Evolutionary conservation across 2,329 filamentous ascomycete species (phyloP), one percentile per base, ranked within the genome.

Genomic region (Microdochium bolleyi): DNA sequence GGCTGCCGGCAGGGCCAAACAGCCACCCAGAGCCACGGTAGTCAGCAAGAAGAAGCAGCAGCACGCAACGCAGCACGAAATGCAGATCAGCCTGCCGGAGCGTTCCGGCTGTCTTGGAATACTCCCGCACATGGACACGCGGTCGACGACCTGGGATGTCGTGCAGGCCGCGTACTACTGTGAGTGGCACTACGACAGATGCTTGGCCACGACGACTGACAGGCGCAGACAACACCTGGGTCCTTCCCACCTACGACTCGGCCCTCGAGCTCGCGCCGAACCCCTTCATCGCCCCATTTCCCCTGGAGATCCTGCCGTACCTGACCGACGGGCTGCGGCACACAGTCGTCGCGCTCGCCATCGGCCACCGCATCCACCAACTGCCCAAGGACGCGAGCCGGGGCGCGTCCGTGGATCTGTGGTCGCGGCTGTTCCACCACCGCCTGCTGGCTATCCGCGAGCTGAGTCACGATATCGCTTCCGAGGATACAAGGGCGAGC

Each of bases 121-220:
- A 30, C 46, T 50, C 16, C 49, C 49, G n/a, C 19, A 46, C 21
- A 55, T 58, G 24, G 54, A 59, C 48, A 54, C 60, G 48, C 55
- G 38, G 13, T 58, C 59, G 7, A 57, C 64, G 24, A 49, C 56
- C 32, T 57, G 56, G 22, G 54, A 54, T 8, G 53, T 61, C 16
- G 50, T 60, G 27, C 56, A 66, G 51, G 64, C 64, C 16, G 56
- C 58, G 24, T 59, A 65, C 54, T 64, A 64, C 55, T 69, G 65
- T 56, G 62, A 62, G 65, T 64, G n/a, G n/a, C n/a, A n/a, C n/a
- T n/a, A n/a, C n/a, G n/a, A n/a, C n/a, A n/a, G 49, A 34, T 44
- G 30, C 30, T 41, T 21, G 14, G 24, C 32, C 22, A 19, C 24
- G 19, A 41, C 32, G n/a, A 34, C 24, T 19, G 4, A n/a, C 16